These are phyloP conservation scores for Rhododendron griersonianum DNA, from an alignment of 148 eudicot genomes.

Conservation along the genomic window DNA sequence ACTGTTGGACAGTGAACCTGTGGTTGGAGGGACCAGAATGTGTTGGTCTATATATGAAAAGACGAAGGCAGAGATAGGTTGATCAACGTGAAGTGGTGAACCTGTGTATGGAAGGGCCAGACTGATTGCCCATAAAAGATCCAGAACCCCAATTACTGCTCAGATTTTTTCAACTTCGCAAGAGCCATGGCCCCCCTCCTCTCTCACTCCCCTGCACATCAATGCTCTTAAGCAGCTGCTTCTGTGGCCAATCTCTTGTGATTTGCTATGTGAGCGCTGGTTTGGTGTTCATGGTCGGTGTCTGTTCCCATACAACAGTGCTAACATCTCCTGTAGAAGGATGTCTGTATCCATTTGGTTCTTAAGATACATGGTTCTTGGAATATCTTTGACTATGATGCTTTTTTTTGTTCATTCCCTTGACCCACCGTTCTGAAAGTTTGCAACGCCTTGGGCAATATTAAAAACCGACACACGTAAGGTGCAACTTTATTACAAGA, in stretches of 20 bases:
- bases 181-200: neutral
- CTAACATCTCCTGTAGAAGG: neutral
- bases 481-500: neutral
- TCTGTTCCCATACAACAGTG: neutral
- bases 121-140: neutral
- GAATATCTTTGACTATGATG: neutral
- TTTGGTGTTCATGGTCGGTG: neutral
- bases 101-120: neutral
- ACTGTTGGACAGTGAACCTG: neutral
- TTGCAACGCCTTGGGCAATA: neutral
- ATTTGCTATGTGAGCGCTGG: neutral
- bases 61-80: neutral
- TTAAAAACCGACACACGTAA: neutral
- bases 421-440: neutral
- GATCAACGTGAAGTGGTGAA: neutral
- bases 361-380: neutral
- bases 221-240: neutral
- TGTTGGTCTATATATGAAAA: neutral
- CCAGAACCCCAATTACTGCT: neutral
- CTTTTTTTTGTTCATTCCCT: neutral
- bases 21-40: neutral
- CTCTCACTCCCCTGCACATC: neutral
- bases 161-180: neutral
- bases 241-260: neutral
- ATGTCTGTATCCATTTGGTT: neutral